These are phyloP conservation scores for Colletotrichum musicola DNA, from an alignment of 2,329 filamentous ascomycete genomes.

Conservation along the genomic window DNA sequence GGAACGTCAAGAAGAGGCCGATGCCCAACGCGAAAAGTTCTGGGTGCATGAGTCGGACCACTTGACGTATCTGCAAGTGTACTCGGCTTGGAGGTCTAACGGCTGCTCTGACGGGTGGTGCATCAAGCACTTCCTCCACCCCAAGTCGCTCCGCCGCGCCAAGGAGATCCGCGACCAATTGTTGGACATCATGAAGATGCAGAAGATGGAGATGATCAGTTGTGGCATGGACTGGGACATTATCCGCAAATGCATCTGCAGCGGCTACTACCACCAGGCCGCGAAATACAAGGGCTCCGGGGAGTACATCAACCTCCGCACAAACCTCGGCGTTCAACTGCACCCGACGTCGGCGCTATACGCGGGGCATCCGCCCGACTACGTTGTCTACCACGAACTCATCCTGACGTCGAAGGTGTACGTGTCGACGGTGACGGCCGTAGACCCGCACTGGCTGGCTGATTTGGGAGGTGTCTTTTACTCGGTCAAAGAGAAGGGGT, in stretches of 20 bases:
- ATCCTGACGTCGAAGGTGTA: slow-evolving; percentile 98
- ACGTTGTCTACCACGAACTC: slow-evolving; percentile 97
- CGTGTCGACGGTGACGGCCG: slow-evolving; percentile 95
- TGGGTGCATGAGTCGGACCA: slow-evolving; percentile 99
- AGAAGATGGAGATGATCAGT: slow-evolving; percentile 88
- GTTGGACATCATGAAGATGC: slow-evolving; percentile 91
- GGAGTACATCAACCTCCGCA: slow-evolving; percentile 97
- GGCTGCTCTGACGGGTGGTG: slow-evolving; percentile 94
- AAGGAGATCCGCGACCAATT: slow-evolving; percentile 96
- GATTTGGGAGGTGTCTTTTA: slow-evolving; percentile 98
- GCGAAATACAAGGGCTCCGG: slow-evolving; percentile 96
- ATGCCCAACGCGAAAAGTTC: slow-evolving; percentile 95
- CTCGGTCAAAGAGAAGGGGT: slow-evolving; percentile 97
- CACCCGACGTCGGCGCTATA: slow-evolving; percentile 96
- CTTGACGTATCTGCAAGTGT: slow-evolving; percentile 94
- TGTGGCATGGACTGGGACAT: slow-evolving; percentile 98
- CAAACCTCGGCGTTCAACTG: slow-evolving; percentile 91
- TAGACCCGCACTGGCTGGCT: slow-evolving; percentile 97
- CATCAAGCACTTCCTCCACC: slow-evolving; percentile 90
- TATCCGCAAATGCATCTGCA: slow-evolving; percentile 96
- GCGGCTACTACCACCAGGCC: slow-evolving; percentile 97
- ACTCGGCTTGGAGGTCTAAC: slow-evolving; percentile 94
- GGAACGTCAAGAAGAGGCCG: slow-evolving; percentile 95
- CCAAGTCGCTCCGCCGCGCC: slow-evolving; percentile 91
- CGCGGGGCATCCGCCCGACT: slow-evolving; percentile 94